Base-by-base conservation (phyloP, 495 filamentous ascomycete species). In the Talaromyces thailandensis region DNA sequence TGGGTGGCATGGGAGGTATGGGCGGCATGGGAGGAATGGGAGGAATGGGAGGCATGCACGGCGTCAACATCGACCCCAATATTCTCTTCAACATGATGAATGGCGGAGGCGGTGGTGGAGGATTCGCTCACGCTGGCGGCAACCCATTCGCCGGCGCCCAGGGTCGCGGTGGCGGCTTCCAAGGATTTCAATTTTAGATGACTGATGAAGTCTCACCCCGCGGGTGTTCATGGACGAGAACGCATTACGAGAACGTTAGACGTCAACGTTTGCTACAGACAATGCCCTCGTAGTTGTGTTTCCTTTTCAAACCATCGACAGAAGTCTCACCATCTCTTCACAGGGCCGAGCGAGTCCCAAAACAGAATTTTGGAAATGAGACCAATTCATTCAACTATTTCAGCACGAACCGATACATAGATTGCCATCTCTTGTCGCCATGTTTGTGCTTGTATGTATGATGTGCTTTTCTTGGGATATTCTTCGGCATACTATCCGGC, bases 1-100 rank as follows among this genome's bases (percentile, higher is more conserved):
- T 84, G 80, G 76, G 78, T 2, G 81, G 81, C n/a, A 78, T 79
- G 78, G 76, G 75, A 12, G 79, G 82, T 7, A 87, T 84, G n/a
- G n/a, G n/a, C n/a, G n/a, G n/a, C n/a, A n/a, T n/a, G 79, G 76
- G 78, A 3, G 81, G 81, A 14, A 78, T 79, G 78, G 76, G 75
- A 16, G 79, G 73, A 0, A 78, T 80, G 74, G 79, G 78, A 4
- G 77, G 71, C 6, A 69, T 69, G 62, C 73, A 73, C 21, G 77
- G 79, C 53, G 73, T 81, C 71, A 79, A 80, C 63, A 83, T 83
- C 69, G 77, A 79, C 64, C 81, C 80, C 48, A 81, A 81, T 68
- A 76, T 83, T 66, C 73, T 83, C 23, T 81, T 81, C 69, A 80
- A 82, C 69, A 83, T 83, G 81, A 79, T 81, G 77, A 76, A 78